phyloP scores from a whole-genome alignment of 768 basidiomycete species.

The Calocybe cyanea region DNA sequence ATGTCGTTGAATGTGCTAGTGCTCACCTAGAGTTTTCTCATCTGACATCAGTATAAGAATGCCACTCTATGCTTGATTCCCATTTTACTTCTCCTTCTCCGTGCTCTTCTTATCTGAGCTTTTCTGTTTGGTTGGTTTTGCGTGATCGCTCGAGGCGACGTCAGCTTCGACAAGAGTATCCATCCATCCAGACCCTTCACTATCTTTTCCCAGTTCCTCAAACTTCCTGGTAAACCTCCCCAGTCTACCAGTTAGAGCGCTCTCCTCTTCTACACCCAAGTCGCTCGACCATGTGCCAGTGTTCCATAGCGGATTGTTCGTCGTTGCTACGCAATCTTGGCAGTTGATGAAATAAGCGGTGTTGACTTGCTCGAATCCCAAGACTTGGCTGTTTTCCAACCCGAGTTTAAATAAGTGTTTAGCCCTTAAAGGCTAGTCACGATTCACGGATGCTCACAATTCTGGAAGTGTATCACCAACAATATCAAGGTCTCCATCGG shows the following conservation, averaged over 20 bases:
- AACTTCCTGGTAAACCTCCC: slow-evolving; percentile 79
- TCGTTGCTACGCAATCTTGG: slow-evolving; percentile 48
- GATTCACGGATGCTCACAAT: slow-evolving; percentile 38
- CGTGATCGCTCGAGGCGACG: slow-evolving; percentile 4
- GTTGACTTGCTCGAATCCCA: slow-evolving; percentile 32
- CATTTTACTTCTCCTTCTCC: slow-evolving; percentile 14
- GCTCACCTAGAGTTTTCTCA: too few relatives aligned
- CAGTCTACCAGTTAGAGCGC: slow-evolving; percentile 68
- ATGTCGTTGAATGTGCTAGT: too few relatives aligned
- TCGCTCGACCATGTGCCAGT: slow-evolving; percentile 53
- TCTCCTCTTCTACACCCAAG: slow-evolving; percentile 61
- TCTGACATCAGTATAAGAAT: too few relatives aligned
- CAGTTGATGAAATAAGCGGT: slow-evolving; percentile 49
- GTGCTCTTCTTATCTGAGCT: too few relatives aligned
- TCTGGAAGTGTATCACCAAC: slow-evolving; percentile 56
- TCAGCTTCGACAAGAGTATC: slow-evolving; percentile 19
- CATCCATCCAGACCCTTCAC: slow-evolving; percentile 33
- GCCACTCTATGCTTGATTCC: too few relatives aligned
- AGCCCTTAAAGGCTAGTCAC: too few relatives aligned
- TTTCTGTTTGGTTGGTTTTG: slow-evolving; percentile 11
- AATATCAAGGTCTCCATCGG: slow-evolving; percentile 42
- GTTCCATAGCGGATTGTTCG: slow-evolving; percentile 88
- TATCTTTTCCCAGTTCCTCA: slow-evolving; percentile 40
- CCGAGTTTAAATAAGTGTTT: background rate
- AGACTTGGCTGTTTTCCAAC: slow-evolving; percentile 30